These are phyloP conservation scores for Vigna unguiculata DNA, from an alignment of 306 rosid species.

Conservation along the genomic window DNA sequence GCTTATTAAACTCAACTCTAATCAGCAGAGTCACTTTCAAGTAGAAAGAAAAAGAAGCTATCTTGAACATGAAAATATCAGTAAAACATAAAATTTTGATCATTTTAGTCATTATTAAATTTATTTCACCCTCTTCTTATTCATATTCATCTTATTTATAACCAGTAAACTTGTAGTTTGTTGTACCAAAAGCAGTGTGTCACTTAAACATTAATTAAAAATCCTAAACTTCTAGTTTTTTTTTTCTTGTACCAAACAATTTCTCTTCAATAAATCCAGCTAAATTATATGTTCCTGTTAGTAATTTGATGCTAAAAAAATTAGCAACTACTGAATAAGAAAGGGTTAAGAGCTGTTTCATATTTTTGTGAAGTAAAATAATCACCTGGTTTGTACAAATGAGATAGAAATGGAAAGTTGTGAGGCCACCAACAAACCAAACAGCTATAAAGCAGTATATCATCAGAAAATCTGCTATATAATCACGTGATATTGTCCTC, in stretches of 20 bases:
- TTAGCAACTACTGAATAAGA: slow-evolving; percentile 29
- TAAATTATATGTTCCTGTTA: slow-evolving; percentile 13
- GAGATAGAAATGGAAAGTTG: slow-evolving; percentile 88
- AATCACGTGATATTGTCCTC: slow-evolving; percentile 60
- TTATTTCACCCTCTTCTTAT: neutral
- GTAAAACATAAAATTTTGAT: slow-evolving; percentile 10
- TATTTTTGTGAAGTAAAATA: slow-evolving; percentile 41
- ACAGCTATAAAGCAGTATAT: slow-evolving; percentile 79
- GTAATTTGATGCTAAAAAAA: slow-evolving; percentile 3
- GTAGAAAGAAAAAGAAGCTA: neutral
- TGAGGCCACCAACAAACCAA: slow-evolving; percentile 99
- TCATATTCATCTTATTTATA: neutral
- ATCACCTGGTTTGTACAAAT: slow-evolving; percentile 87
- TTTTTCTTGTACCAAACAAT: neutral
- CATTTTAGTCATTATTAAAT: neutral
- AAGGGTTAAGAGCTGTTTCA: slow-evolving; percentile 11
- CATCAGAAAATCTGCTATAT: slow-evolving; percentile 69
- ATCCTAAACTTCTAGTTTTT: neutral
- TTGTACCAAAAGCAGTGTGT: neutral
- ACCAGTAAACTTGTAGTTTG: neutral
- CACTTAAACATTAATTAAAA: neutral
- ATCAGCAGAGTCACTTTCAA: neutral
- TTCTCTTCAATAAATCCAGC: slow-evolving; percentile 23
- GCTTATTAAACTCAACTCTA: neutral
- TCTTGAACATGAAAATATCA: neutral